phyloP scores from a whole-genome alignment of 371 early-diverging fungal species.

The Zychaea mexicana region DNA sequence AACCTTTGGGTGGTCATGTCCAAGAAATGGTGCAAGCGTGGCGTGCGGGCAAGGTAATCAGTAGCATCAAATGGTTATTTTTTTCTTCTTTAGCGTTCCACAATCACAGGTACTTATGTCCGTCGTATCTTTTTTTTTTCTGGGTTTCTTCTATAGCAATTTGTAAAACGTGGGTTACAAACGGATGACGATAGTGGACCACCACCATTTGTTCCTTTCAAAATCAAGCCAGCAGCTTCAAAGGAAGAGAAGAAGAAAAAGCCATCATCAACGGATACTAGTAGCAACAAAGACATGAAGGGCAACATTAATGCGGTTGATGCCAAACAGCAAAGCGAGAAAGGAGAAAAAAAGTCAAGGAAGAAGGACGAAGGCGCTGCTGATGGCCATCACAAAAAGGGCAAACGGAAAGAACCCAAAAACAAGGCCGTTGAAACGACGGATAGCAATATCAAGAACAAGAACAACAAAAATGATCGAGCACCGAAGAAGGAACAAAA shows the following conservation, averaged over 20 bases:
- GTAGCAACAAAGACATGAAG: background rate
- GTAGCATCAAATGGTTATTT: background rate
- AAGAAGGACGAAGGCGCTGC: background rate
- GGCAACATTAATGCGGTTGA: background rate
- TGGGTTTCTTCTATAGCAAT: too few relatives aligned
- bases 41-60: constrained; percentile 44
- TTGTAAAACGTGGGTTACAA: constrained; percentile 28
- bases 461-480: constrained; percentile 8
- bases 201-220: constrained; percentile 48
- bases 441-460: background rate
- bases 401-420: background rate
- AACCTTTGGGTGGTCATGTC: constrained; percentile 44
- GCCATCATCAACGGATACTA: background rate
- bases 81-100: background rate
- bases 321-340: background rate
- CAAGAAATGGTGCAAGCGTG: constrained; percentile 47
- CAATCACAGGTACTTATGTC: too few relatives aligned
- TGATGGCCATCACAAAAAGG: constrained; percentile 2
- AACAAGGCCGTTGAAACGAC: background rate
- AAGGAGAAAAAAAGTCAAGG: background rate
- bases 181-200: constrained; percentile 26
- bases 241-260: constrained; percentile 1
- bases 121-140: background rate
- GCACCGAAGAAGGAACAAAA: background rate
- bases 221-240: constrained; percentile 21